Conservation (phyloP, 73 alveolate species). For the Paramecium pentaurelia region DNA sequence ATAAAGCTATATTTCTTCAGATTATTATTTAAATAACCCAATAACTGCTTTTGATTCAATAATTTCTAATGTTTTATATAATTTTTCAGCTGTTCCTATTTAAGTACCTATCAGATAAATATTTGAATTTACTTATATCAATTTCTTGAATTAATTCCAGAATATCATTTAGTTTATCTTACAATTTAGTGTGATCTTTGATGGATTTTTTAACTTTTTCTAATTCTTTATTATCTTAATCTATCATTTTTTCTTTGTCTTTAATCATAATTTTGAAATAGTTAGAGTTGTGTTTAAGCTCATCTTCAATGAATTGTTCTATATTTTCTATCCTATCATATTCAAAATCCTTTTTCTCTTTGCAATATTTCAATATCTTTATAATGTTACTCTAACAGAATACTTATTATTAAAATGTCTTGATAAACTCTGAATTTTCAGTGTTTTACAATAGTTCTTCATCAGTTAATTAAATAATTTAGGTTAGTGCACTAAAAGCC, state of each 20-base stretch:
- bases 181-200: neutral
- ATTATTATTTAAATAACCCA: neutral
- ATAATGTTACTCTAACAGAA: neutral
- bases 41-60: slow-evolving; percentile 33
- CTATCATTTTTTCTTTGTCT: slow-evolving; percentile 48
- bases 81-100: neutral
- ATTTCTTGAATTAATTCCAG: neutral
- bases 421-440: neutral
- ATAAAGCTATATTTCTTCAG: neutral
- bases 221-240: slow-evolving; percentile 21
- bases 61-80: slow-evolving; percentile 26
- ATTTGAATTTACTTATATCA: neutral
- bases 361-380: neutral
- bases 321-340: neutral
- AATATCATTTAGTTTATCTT: neutral
- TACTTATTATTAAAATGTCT: neutral
- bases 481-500: neutral
- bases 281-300: neutral
- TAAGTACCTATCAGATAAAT: neutral
- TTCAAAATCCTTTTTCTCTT: neutral
- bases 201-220: neutral
- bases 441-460: neutral
- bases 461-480: neutral
- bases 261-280: slow-evolving; percentile 9
- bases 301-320: neutral